Evolutionary conservation across 2,329 filamentous ascomycete species (phyloP).

Genomic region (Fusarium sp.): DNA sequence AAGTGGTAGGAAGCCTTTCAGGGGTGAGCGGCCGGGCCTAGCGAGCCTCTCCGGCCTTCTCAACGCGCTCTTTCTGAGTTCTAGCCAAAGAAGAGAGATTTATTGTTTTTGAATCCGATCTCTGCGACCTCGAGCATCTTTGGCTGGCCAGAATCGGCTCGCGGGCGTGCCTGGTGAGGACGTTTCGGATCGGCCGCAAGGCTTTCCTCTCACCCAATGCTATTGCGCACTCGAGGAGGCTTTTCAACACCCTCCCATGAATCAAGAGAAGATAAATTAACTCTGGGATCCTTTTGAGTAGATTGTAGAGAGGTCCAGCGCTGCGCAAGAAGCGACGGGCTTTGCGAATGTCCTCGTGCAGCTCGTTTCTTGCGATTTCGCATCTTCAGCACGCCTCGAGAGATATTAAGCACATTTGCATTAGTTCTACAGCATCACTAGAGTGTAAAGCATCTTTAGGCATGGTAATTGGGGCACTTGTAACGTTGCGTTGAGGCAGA

Average conservation of each 20-base stretch:
- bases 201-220: background rate
- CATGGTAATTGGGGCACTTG: too few species aligned
- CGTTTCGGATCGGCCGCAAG: background rate
- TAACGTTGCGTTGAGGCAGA: background rate
- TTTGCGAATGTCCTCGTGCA: background rate
- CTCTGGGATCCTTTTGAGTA: background rate
- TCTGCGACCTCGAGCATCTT: too few species aligned
- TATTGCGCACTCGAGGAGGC: background rate
- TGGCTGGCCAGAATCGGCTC: background rate
- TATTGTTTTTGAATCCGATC: too few species aligned
- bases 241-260: background rate
- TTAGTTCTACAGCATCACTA: background rate
- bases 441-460: rapidly evolving
- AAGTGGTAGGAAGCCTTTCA: background rate
- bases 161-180: too few species aligned
- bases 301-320: background rate
- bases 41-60: background rate
- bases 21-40: background rate
- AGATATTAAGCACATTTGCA: rapidly evolving
- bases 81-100: too few species aligned
- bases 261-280: background rate
- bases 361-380: background rate
- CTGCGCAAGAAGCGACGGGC: background rate
- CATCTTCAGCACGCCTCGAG: background rate
- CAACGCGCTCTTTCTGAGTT: background rate